phyloP scores from a whole-genome alignment of 441 rosid genomes.

The Theobroma grandiflorum region DNA sequence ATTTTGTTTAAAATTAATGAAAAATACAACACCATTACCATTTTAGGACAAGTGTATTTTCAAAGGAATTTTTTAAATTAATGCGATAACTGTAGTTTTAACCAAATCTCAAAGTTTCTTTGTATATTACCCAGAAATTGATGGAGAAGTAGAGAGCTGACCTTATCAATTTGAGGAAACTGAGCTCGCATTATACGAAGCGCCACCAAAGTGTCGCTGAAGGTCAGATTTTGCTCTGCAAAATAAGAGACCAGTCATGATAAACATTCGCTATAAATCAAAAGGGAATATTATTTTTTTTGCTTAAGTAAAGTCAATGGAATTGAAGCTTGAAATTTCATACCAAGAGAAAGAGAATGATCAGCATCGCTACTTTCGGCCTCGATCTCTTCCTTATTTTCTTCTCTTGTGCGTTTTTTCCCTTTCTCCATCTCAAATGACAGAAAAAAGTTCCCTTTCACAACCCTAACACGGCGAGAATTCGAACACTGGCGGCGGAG shows the following conservation, averaged over 20 bases:
- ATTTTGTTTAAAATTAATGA: too few relatives aligned
- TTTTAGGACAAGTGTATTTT: too few relatives aligned
- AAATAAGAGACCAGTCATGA: not conserved
- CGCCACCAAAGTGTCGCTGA: conserved; percentile 80
- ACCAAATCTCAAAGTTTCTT: too few relatives aligned
- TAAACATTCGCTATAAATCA: not conserved
- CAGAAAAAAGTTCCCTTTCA: not conserved
- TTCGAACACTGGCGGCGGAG: not conserved
- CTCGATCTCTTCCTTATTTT: conserved; percentile 37
- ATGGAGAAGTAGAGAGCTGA: conserved; percentile 30
- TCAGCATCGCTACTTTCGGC: conserved; percentile 35
- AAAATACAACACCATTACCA: too few relatives aligned
- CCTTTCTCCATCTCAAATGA: conserved; percentile 31
- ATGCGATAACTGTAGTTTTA: too few relatives aligned
- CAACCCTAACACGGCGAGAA: not conserved
- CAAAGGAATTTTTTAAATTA: too few relatives aligned
- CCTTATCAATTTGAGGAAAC: conserved; percentile 83
- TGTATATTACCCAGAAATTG: not conserved
- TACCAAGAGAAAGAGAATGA: conserved; percentile 55
- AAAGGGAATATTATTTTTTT: not conserved
- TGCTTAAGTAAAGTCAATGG: not conserved
- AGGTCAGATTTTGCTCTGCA: conserved; percentile 74
- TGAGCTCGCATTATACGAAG: conserved; percentile 92
- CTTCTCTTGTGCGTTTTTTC: conserved; percentile 51
- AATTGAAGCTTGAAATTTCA: not conserved